Evolutionary conservation across 495 filamentous ascomycete species (phyloP), one percentile per base, ranked within the genome.

Genomic region (Hypoxylon trugodes): DNA sequence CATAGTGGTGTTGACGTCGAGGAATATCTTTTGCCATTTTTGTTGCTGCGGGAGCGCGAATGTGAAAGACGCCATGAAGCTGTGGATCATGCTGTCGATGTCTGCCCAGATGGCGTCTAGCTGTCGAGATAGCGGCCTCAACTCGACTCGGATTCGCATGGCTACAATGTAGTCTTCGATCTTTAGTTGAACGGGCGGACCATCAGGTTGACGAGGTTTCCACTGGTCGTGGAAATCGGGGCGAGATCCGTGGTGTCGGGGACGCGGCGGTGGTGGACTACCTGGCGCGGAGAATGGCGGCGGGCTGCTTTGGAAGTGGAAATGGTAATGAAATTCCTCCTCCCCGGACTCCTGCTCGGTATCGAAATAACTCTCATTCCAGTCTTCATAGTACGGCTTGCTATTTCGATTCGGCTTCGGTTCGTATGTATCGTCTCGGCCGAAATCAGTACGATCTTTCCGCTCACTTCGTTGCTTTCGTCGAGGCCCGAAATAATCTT

Each of bases 331-430:
- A 26, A 3, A 3, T 16, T 15, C 21, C 13, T 18, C 15, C 15
- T 33, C 30, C 1, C n/a, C n/a, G n/a, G 45, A 18, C 10, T 48
- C 26, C 15, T 16, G 16, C 2, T 24, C 41, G 41, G 26, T 25
- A 2, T 21, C 21, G 12, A 16, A 6, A 18, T 48, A 16, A 6
- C 15, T 25, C 4, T 33, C 45, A 12, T 13, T 41, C 61, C 61
- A 65, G 9, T 47, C 19, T 12, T 65, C 61, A 6, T 42, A 59
- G 12, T 65, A 65, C 13, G 61, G 53, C 26, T 46, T 52, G 9
- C 18, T 6, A 4, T 16, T 6, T 0, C 22, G 22, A 12, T 51
- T 58, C 7, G 53, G 46, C 47, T 33, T 58, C 25, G 46, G 9
- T 33, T 35, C 47, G 33, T 58, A 53, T 3, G 28, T 28, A 12